Conservation (phyloP, 2,329 filamentous ascomycete genomes). For the Sclerotinia borealis region DNA sequence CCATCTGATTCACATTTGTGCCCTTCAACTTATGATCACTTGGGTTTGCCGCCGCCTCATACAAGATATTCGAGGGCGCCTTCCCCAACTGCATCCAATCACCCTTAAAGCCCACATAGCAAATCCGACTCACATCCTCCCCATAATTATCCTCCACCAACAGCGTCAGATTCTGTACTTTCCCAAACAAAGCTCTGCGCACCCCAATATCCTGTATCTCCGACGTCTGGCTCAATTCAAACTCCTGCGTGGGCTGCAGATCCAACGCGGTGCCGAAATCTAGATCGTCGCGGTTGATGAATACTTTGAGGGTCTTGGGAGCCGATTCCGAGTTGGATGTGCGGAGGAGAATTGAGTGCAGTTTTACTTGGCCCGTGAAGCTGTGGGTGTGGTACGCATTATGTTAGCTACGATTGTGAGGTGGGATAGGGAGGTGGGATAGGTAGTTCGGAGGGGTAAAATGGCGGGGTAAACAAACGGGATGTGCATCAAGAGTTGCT, state of each 20-base stretch:
- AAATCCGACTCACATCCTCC: constrained; percentile 68
- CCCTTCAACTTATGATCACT: constrained; percentile 71
- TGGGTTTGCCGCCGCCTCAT: constrained; percentile 91
- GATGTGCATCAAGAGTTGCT: constrained; percentile 87
- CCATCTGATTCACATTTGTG: constrained; percentile 48
- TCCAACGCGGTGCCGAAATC: constrained; percentile 77
- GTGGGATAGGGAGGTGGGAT: neutral
- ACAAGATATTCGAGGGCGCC: constrained; percentile 79
- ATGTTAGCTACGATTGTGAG: neutral
- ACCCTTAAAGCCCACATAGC: constrained; percentile 87
- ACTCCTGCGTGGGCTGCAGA: constrained; percentile 62
- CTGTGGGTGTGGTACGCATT: constrained; percentile 38
- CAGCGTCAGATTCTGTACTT: constrained; percentile 72
- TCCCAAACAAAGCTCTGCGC: constrained; percentile 81
- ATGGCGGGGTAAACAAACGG: constrained; percentile 54
- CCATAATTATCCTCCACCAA: constrained; percentile 93
- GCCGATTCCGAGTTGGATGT: constrained; percentile 65
- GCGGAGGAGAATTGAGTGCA: constrained; percentile 83
- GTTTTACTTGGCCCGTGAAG: constrained; percentile 88
- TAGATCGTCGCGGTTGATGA: constrained; percentile 78
- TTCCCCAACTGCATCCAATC: constrained; percentile 84
- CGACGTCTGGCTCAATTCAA: constrained; percentile 70
- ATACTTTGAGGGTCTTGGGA: constrained; percentile 78
- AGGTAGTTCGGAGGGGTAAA: constrained; percentile 12
- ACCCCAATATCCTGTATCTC: constrained; percentile 85